A percentile compares a stretch with the other conserved stretches of the same genome.
Evolutionary conservation across 306 rosid genomes (phyloP).

Genomic region (peach (Prunus persica)): DNA sequence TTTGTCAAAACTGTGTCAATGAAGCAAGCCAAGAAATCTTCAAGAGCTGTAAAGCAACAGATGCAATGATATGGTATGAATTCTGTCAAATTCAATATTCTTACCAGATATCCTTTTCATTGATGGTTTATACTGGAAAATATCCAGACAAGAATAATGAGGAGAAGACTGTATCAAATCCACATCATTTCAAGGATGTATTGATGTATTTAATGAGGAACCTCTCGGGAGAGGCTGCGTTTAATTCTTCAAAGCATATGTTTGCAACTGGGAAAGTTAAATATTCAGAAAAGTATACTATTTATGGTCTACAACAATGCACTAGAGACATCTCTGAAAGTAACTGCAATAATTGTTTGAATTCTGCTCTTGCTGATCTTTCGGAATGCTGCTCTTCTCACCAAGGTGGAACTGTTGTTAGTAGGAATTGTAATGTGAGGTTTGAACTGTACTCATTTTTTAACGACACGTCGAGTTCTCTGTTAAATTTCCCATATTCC

Average conservation of each 20-base stretch:
- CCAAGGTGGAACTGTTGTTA: slow-evolving; percentile 37
- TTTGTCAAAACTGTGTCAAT: slow-evolving; percentile 42
- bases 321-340: slow-evolving; percentile 38
- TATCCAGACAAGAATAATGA: slow-evolving; percentile 15
- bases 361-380: slow-evolving; percentile 30
- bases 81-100: slow-evolving; percentile 58
- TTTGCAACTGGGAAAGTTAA: slow-evolving; percentile 43
- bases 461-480: slow-evolving; percentile 21
- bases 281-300: slow-evolving; percentile 9
- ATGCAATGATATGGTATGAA: slow-evolving; percentile 62
- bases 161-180: slow-evolving; percentile 31
- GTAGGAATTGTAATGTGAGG: slow-evolving; percentile 45
- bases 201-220: slow-evolving; percentile 27
- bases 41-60: slow-evolving; percentile 29
- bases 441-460: slow-evolving; percentile 36
- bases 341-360: slow-evolving; percentile 37
- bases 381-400: slow-evolving; percentile 31
- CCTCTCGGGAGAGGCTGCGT: slow-evolving; percentile 32
- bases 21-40: slow-evolving; percentile 44
- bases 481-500: slow-evolving; percentile 24
- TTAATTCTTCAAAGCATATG: slow-evolving; percentile 28
- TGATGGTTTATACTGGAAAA: slow-evolving; percentile 37
- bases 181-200: slow-evolving; percentile 1
- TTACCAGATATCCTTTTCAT: slow-evolving; percentile 25
- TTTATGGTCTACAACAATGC: slow-evolving; percentile 63